Evolutionary conservation across 2,329 filamentous ascomycete genomes (phyloP).

Genomic region (Fusarium camptoceras): DNA sequence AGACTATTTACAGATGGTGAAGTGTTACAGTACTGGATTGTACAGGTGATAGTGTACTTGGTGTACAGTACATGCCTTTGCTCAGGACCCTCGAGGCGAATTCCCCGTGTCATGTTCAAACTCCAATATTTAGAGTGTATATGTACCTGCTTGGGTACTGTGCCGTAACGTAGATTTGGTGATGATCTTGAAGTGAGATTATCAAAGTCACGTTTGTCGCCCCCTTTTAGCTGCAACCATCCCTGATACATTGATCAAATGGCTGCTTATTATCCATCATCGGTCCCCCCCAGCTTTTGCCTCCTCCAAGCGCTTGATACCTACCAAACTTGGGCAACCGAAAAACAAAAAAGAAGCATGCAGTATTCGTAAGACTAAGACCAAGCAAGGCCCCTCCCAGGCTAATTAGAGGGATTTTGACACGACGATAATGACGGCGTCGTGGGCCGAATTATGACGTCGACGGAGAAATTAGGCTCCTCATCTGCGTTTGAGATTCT

Average conservation of each 20-base stretch:
- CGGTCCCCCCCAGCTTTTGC: slow-evolving; percentile 14
- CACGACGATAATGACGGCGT: slow-evolving; percentile 31
- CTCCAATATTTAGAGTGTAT: not conserved
- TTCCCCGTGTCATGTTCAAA: not conserved
- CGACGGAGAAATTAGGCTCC: slow-evolving; percentile 38
- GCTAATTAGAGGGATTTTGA: slow-evolving; percentile 36
- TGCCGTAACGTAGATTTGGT: not conserved
- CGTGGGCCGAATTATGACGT: slow-evolving; percentile 39
- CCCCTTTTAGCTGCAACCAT: slow-evolving; percentile 17
- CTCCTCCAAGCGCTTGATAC: slow-evolving; percentile 7
- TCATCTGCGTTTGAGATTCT: slow-evolving; percentile 30
- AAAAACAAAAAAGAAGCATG: not conserved
- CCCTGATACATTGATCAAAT: slow-evolving; percentile 12
- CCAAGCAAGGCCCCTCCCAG: not conserved
- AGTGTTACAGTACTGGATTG: not conserved
- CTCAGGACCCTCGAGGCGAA: slow-evolving; percentile 8
- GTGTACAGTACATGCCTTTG: not conserved
- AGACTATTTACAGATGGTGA: slow-evolving; percentile 3
- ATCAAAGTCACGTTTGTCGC: slow-evolving; percentile 12
- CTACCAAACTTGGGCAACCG: not conserved
- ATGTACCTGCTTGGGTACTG: not conserved
- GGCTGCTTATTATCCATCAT: slow-evolving; percentile 11
- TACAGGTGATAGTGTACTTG: not conserved
- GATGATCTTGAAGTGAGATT: not conserved
- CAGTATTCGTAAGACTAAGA: slow-evolving; percentile 9